Evolutionary conservation across 2,329 filamentous ascomycete genomes (phyloP), one percentile per base, ranked within the genome.

Genomic region (Capronia coronata): DNA sequence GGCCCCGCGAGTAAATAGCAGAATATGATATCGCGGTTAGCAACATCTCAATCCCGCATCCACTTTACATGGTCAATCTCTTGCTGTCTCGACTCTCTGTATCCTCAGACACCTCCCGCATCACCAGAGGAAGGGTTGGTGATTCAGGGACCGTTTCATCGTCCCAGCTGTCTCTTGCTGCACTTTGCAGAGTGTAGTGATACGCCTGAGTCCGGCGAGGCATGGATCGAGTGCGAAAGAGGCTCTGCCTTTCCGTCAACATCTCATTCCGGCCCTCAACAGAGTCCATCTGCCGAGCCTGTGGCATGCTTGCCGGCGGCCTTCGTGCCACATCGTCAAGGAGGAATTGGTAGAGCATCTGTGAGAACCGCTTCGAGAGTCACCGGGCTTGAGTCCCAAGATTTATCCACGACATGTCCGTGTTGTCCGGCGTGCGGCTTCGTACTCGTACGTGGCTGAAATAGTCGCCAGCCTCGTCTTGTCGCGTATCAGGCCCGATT

Each of bases 361-460:
- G 49, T 30, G 55, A 58, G 55, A 56, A 58, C 48, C 55, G 51
- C 43, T 35, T 52, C 16, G 48, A 48, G 43, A 52, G 52, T 55
- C 52, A 58, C 50, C 55, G 53, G 22, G 9, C 32, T 8, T 46
- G 50, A 13, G 56, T 55, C 9, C 59, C 59, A 13, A 62, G 48
- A 48, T 62, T 62, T 11, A 62, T 48, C 59, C 59, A 62, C 4
- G 57, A 59, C 59, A 62, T 60, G 49, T 61, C 59, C n/a, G 41
- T 50, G 49, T 51, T 53, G 22, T 53, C 41, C 4, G 46, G 41
- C 14, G 39, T 42, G 14, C 43, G 23, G 32, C 47, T 53, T 3
- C 34, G 40, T 37, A 27, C 44, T 6, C 44, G 37, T 8, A 16
- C 30, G 21, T 52, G 40, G n/a, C 54, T 35, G 43, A 59, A 59